Evolutionary conservation across 305 asterid species (phyloP).

Genomic region (Fraxinus sp.): DNA sequence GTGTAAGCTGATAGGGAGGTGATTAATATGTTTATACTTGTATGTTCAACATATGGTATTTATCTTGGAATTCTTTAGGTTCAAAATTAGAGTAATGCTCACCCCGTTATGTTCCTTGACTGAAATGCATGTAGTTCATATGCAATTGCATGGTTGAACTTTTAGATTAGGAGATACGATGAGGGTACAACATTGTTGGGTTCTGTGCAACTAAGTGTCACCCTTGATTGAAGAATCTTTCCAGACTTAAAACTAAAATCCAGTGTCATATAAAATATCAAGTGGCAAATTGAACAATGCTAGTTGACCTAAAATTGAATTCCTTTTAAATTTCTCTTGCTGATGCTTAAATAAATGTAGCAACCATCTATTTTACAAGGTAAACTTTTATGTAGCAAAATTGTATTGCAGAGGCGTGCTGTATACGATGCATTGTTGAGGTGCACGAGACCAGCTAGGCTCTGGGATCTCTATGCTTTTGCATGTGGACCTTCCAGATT

Average conservation of each 20-base stretch:
- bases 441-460: constrained; percentile 70
- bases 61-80: background rate
- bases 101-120: background rate
- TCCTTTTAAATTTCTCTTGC: constrained; percentile 9
- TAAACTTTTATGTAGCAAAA: constrained; percentile 18
- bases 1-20: background rate
- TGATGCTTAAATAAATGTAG: constrained; percentile 10
- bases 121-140: background rate
- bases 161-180: background rate
- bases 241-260: background rate
- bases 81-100: background rate
- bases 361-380: constrained; percentile 9
- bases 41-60: background rate
- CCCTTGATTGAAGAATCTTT: background rate
- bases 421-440: constrained; percentile 74
- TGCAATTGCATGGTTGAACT: background rate
- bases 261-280: background rate
- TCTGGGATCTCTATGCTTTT: constrained; percentile 95
- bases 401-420: constrained; percentile 77
- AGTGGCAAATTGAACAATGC: background rate
- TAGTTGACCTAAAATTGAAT: background rate
- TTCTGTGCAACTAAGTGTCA: background rate
- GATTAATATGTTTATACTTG: background rate
- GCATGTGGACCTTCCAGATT: constrained; percentile 61
- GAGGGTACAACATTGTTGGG: background rate